phyloP scores from a whole-genome alignment of 2,329 filamentous ascomycete species.

The Ascochyta lentis region DNA sequence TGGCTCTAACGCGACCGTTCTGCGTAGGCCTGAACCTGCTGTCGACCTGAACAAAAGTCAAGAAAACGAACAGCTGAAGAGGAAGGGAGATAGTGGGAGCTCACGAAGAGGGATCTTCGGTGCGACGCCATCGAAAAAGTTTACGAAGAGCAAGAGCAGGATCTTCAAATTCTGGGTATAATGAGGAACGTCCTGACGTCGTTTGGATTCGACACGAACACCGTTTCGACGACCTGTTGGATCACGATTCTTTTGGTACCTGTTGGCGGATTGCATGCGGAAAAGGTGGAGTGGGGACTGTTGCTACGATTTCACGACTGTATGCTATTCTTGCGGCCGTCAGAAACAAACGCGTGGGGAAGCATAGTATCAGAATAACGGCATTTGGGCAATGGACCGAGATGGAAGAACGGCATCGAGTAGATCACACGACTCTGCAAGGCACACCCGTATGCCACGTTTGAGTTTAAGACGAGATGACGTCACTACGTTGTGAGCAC shows the following conservation, averaged over 20 bases:
- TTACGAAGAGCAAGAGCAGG: constrained; percentile 43
- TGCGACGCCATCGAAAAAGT: constrained; percentile 34
- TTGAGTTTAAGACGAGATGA: constrained; percentile 27
- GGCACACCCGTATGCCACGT: constrained; percentile 43
- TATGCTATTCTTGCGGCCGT: constrained; percentile 23
- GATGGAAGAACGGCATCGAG: constrained; percentile 15
- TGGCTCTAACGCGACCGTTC: constrained; percentile 29
- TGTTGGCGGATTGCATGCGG: constrained; percentile 8
- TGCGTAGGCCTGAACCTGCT: constrained; percentile 19
- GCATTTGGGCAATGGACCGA: constrained; percentile 3
- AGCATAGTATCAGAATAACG: constrained; percentile 12
- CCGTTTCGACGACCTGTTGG: background rate
- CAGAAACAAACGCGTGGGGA: constrained; percentile 18
- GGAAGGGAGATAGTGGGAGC: constrained; percentile 17
- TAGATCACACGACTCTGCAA: constrained; percentile 42
- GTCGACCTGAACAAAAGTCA: constrained; percentile 9
- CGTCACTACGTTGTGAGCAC: constrained; percentile 28
- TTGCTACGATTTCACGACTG: constrained; percentile 27
- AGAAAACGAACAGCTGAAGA: constrained; percentile 28
- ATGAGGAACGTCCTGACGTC: constrained; percentile 4
- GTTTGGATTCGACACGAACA: constrained; percentile 15
- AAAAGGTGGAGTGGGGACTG: constrained; percentile 6
- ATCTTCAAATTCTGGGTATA: constrained; percentile 49
- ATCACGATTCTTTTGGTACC: constrained; percentile 4
- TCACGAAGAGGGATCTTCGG: constrained; percentile 9